These are phyloP conservation scores for Sphaceloma murrayae DNA, from an alignment of 2,329 filamentous ascomycete genomes.

Conservation along the genomic window DNA sequence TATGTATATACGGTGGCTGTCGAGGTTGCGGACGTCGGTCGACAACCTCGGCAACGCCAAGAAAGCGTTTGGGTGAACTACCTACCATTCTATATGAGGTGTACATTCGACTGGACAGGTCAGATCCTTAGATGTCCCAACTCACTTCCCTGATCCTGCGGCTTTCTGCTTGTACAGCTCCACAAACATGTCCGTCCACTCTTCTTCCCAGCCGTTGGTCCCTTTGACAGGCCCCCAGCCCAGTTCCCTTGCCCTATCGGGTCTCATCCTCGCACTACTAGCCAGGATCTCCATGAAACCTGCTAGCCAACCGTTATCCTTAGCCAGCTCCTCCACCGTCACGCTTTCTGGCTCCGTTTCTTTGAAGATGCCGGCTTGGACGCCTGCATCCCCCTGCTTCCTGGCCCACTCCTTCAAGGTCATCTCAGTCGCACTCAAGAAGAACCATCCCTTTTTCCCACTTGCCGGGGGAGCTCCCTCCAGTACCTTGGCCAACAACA, in stretches of 20 bases:
- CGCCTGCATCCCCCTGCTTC: not conserved
- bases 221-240: not conserved
- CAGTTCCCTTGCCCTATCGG: not conserved
- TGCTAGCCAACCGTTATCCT: not conserved
- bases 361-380: not conserved
- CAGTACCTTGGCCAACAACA: slow-evolving; percentile 1
- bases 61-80: no score
- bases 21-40: no score
- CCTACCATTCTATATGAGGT: no score
- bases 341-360: not conserved
- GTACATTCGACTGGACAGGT: no score
- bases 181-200: slow-evolving; percentile 7
- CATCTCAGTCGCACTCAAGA: not conserved
- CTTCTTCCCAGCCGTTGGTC: not conserved
- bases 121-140: no score
- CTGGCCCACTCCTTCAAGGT: not conserved
- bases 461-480: not conserved
- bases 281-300: not conserved
- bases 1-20: no score
- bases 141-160: no score
- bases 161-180: slow-evolving; percentile 1
- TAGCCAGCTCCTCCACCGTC: not conserved
- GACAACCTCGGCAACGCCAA: no score
- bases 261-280: not conserved
- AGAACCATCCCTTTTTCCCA: slow-evolving; percentile 6